These are phyloP conservation scores for Halophytophthora batemanensis DNA, from an alignment of 352 stramenopile genomes.

Conservation along the genomic window DNA sequence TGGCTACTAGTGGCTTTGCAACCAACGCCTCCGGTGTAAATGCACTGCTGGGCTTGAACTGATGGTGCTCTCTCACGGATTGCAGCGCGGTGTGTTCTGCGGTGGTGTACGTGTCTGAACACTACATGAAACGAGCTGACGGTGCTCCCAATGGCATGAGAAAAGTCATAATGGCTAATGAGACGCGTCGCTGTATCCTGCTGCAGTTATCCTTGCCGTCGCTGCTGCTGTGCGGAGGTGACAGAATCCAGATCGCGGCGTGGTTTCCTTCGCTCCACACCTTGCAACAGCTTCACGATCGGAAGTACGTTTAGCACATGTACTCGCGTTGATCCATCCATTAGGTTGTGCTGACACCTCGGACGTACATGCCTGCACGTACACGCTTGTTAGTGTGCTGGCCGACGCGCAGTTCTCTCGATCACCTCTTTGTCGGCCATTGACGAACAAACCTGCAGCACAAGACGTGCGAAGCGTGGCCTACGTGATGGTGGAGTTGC, in stretches of 20 bases:
- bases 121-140: background rate
- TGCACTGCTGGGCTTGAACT: background rate
- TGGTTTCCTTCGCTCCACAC: constrained; percentile 38
- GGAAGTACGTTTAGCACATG: constrained; percentile 10
- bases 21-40: background rate
- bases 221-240: constrained; percentile 35
- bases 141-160: background rate
- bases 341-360: background rate
- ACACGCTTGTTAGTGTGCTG: constrained; percentile 22
- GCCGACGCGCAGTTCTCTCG: constrained; percentile 25
- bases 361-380: background rate
- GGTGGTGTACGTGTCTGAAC: constrained; percentile 29
- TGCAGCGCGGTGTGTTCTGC: constrained; percentile 22
- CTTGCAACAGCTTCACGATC: constrained; percentile 17
- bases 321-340: background rate
- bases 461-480: constrained; percentile 55
- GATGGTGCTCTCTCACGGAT: background rate
- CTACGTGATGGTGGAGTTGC: constrained; percentile 60
- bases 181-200: background rate
- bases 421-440: constrained; percentile 20
- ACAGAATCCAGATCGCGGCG: constrained; percentile 27
- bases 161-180: background rate
- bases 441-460: constrained; percentile 1
- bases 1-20: background rate
- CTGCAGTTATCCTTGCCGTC: constrained; percentile 40